Evolutionary conservation across 331 rosid species (phyloP), one percentile per base, ranked within the genome.

Genomic region (Stylosanthes scabra): DNA sequence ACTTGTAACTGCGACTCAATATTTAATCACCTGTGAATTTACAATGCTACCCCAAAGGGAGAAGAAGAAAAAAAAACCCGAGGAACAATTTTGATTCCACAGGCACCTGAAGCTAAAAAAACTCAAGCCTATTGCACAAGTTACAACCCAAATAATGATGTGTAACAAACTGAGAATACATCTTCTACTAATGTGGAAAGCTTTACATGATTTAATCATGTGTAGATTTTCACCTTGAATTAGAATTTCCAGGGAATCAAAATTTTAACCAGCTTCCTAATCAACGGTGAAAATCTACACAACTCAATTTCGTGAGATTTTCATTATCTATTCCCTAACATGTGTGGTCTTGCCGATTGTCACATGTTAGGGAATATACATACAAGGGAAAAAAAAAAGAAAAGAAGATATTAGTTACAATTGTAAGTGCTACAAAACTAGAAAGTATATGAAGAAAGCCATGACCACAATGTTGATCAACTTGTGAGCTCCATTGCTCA

Each of bases 301-400:
- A 11, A 42, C 46, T 9, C 7, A 42, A 42, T 42, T 42, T 6
- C 11, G 46, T 6, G 46, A 42, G 7, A 8, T 42, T 42, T 42
- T 42, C 46, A 42, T 9, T 7, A 42, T 9, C 9, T 9, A 42
- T 42, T 42, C 46, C 46, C 46, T 46, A 46, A 46, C 3, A 46
- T 46, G n/a, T 46, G n/a, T 46, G 51, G 63, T 56, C 80, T 73
- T 78, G 85, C 87, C 71, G 52, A 81, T 73, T 44, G 75, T 72
- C 54, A 74, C 68, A 72, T 78, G 84, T 82, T 83, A 84, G 86
- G 66, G 69, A 45, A 74, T 78, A 83, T 78, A 75, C 78, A 85
- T 44, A 11, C 14, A 34, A 8, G 39, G 59, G 29, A 64, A 58
- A 67, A 64, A 71, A 25, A 49, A 76, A 46, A 46, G 12, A 46